These are phyloP conservation scores for Ophiosphaerella narmari DNA, from an alignment of 2,329 filamentous ascomycete species.

Conservation along the genomic window DNA sequence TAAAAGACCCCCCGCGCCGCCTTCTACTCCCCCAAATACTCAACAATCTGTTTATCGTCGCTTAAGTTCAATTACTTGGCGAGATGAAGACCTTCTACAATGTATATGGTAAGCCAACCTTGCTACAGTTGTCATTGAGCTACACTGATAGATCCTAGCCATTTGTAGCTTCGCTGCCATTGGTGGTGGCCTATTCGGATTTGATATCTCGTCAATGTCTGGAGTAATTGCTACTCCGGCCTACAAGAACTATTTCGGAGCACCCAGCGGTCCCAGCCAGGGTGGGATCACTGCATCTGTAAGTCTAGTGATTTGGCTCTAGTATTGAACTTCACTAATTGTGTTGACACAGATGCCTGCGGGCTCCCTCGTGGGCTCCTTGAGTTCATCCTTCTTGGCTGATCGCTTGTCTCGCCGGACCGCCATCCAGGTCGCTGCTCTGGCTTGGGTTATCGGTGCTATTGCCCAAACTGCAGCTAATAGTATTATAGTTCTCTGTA, in stretches of 20 bases:
- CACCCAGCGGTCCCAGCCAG: conserved; percentile 41
- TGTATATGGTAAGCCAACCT: conserved; percentile 51
- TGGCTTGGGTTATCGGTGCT: conserved; percentile 55
- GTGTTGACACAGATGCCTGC: conserved; percentile 51
- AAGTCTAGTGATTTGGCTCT: not conserved
- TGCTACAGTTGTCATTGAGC: not conserved
- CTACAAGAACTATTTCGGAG: conserved; percentile 45
- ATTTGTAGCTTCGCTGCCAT: conserved; percentile 66
- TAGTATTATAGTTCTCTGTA: conserved; percentile 50
- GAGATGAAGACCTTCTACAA: conserved; percentile 51
- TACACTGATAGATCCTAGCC: not conserved
- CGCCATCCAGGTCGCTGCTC: conserved; percentile 51
- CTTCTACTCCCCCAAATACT: not conserved
- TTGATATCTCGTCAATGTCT: conserved; percentile 48
- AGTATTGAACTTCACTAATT: conserved; percentile 35
- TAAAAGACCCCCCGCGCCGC: conserved; percentile 15
- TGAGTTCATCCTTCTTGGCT: conserved; percentile 53
- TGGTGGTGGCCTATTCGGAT: conserved; percentile 49
- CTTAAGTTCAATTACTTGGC: conserved; percentile 18
- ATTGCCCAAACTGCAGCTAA: conserved; percentile 47
- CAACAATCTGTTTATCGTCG: conserved; percentile 6
- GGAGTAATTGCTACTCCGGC: conserved; percentile 46
- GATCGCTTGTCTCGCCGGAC: conserved; percentile 51
- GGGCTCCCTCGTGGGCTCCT: conserved; percentile 55
- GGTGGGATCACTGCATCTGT: conserved; percentile 51